Base-by-base conservation (phyloP, 2,329 filamentous ascomycete genomes). In the Alternaria panax region DNA sequence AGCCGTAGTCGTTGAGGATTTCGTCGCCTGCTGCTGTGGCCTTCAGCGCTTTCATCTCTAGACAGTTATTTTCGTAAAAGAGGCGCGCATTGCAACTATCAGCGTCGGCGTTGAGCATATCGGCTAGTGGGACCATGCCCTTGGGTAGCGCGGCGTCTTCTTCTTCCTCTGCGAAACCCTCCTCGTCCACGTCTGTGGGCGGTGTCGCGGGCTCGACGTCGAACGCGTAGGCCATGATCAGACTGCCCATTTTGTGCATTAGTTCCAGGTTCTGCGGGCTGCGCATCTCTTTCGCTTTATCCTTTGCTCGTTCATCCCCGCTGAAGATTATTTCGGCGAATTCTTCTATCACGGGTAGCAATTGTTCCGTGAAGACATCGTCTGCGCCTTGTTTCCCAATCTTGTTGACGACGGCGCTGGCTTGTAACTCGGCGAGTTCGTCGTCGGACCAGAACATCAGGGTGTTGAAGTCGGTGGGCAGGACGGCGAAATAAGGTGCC, bases 181-280 rank as follows among this genome's bases (percentile, higher is more conserved):
- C 84, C 3, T 88, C 85, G 2, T 87, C 86, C 0, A 86, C 82
- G 5, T 88, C 82, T 22, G 87, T 84, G 14, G 63, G 62, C 5
- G 59, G 50, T 36, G 67, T 62, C 14, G 69, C 73, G 34, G 83
- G 83, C 64, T 88, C 87, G 7, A 96, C 85, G 67, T 97, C 93
- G 74, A 97, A 97, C 0, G 92, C 92, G 74, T 96, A 97, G 0
- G 92, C 90, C 92, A 97, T 96, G 66, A 97, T 94, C 16, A 90
- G 88, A 61, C 90, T 93, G 1, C 91, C 93, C 89, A 96, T 93
- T 8, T 87, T 85, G 75, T 96, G 92, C 52, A 91, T 90, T 18
- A 88, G 75, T 16, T 79, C 70, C 4, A 89, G 71, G 12, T 89
- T 78, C 24, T 82, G 77, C n/a, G 80, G 76, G 47, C 83, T 80